Conservation (phyloP, 768 basidiomycete species). For the Terana coerulea region DNA sequence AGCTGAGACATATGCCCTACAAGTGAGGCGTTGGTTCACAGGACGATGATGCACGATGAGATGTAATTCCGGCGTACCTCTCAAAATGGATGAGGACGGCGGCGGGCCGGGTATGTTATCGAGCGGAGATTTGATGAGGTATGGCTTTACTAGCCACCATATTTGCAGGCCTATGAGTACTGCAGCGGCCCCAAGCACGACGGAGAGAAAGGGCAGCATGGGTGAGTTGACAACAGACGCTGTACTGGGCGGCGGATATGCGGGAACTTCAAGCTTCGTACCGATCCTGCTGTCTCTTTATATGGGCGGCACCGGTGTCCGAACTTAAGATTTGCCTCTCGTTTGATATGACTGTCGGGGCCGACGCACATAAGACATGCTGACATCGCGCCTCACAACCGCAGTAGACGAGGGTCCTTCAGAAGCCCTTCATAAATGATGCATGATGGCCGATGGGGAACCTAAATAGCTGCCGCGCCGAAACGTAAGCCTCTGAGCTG, state of each 20-base stretch:
- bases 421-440: too few species aligned
- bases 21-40: background rate
- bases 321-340: background rate
- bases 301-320: background rate
- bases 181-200: background rate
- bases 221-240: background rate
- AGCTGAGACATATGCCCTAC: background rate
- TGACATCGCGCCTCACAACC: too few species aligned
- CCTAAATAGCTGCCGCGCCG: too few species aligned
- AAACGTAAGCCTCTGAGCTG: too few species aligned
- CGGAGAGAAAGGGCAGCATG: background rate
- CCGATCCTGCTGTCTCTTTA: background rate
- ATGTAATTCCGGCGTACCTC: conserved; percentile 24
- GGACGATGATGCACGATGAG: background rate
- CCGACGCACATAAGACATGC: too few species aligned
- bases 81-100: conserved; percentile 26
- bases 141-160: background rate
- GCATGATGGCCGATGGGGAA: too few species aligned
- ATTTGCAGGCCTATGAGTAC: background rate
- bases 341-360: background rate
- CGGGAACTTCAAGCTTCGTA: background rate
- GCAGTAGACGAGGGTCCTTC: too few species aligned
- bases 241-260: background rate
- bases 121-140: conserved; percentile 18
- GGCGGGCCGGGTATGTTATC: conserved; percentile 39